Percentiles rank a stretch among this genome's conserved stretches.
These are phyloP conservation scores for Taiozyma sp. DNA, from an alignment of 1,139 yeast genomes.

Conservation along the genomic window DNA sequence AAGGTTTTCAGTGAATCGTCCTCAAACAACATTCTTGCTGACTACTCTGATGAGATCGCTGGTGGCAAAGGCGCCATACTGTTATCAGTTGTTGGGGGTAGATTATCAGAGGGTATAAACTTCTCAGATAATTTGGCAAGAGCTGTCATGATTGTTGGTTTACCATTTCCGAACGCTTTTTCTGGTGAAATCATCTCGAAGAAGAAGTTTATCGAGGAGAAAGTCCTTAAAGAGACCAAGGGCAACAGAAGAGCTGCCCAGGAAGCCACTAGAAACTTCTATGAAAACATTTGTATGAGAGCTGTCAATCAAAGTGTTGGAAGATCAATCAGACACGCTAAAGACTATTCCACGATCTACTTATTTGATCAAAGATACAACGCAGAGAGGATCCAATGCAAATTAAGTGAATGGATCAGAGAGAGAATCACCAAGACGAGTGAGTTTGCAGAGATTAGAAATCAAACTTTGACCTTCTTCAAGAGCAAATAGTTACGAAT, in stretches of 20 bases:
- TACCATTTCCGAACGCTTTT: slow-evolving; percentile 84
- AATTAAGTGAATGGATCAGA: slow-evolving; percentile 77
- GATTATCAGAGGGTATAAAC: slow-evolving; percentile 90
- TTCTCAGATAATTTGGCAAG: slow-evolving; percentile 84
- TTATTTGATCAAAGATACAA: slow-evolving; percentile 64
- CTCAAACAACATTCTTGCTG: slow-evolving; percentile 39
- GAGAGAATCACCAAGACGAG: slow-evolving; percentile 30
- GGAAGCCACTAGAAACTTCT: slow-evolving; percentile 37
- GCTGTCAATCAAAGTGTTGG: slow-evolving; percentile 94
- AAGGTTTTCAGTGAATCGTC: slow-evolving; percentile 53
- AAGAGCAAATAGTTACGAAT: neutral
- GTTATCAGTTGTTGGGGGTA: slow-evolving; percentile 89
- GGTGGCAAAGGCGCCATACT: slow-evolving; percentile 53
- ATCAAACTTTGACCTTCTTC: slow-evolving; percentile 13
- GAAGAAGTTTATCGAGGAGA: slow-evolving; percentile 55
- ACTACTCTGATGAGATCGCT: slow-evolving; percentile 40
- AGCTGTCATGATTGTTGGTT: slow-evolving; percentile 81
- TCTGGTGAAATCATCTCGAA: slow-evolving; percentile 82
- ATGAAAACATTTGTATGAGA: slow-evolving; percentile 86
- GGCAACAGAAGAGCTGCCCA: slow-evolving; percentile 23
- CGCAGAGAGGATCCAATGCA: slow-evolving; percentile 42
- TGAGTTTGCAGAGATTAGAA: slow-evolving; percentile 15
- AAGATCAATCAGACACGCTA: slow-evolving; percentile 78
- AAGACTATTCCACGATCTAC: slow-evolving; percentile 74
- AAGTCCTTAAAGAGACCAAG: slow-evolving; percentile 24